These are phyloP conservation scores for Choanephora cucurbitarum DNA, from an alignment of 371 early-diverging fungal genomes.

Conservation along the genomic window DNA sequence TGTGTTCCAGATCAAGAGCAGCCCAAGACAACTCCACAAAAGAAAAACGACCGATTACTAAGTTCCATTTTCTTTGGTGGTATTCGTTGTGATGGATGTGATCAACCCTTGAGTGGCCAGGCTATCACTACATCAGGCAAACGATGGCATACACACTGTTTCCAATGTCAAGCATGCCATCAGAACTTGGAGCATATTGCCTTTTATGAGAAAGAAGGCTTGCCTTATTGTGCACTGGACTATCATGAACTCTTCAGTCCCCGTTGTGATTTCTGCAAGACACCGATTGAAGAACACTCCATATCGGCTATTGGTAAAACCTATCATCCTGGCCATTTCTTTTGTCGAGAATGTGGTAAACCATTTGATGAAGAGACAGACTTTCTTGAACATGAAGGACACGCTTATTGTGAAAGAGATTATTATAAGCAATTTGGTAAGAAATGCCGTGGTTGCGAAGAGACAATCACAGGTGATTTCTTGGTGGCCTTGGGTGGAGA, in stretches of 20 bases:
- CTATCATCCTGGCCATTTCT: constrained; percentile 78
- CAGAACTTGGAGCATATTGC: constrained; percentile 60
- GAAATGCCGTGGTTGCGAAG: constrained; percentile 65
- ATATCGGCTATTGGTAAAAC: constrained; percentile 68
- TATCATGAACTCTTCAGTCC: constrained; percentile 70
- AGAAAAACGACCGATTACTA: constrained; percentile 4
- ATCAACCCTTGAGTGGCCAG: constrained; percentile 53
- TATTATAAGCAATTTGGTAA: constrained; percentile 65
- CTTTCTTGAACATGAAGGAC: constrained; percentile 72
- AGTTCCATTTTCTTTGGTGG: constrained; percentile 19
- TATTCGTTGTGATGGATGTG: constrained; percentile 53
- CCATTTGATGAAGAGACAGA: constrained; percentile 56
- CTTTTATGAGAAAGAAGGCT: constrained; percentile 64
- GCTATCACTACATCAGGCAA: constrained; percentile 66
- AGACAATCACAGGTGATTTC: constrained; percentile 59
- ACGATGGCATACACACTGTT: constrained; percentile 74
- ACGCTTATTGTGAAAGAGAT: constrained; percentile 77
- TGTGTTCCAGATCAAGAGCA: constrained; percentile 9
- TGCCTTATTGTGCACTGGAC: constrained; percentile 64
- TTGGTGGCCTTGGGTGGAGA: constrained; percentile 60
- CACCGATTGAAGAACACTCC: constrained; percentile 64
- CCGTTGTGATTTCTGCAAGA: constrained; percentile 65
- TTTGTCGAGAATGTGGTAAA: constrained; percentile 76
- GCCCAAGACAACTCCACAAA: not conserved
- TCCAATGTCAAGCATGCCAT: constrained; percentile 70